A percentile compares a stretch with the other conserved stretches of the same genome.
Evolutionary conservation across 139 green algal genomes (phyloP).

Genomic region (Chlamydomonas sp.): DNA sequence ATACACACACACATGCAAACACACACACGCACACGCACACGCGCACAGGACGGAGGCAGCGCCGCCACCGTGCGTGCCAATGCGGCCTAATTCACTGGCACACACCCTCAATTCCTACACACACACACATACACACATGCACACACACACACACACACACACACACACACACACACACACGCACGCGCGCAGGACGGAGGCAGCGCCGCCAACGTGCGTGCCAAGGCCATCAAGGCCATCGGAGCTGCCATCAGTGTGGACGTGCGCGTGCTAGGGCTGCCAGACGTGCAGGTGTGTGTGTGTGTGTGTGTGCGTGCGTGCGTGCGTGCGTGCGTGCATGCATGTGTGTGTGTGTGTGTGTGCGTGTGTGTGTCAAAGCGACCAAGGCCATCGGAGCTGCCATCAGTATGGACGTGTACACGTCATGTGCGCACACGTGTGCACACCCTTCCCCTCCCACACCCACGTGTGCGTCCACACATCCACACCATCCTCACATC

Average conservation of each 20-base stretch:
- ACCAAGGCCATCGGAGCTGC: conserved; percentile 59
- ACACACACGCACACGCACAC: no score
- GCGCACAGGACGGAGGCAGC: neutral
- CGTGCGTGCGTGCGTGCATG: neutral
- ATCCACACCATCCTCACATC: no score
- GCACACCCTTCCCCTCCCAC: no score
- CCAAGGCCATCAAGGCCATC: conserved; percentile 54
- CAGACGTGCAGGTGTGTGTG: conserved; percentile 40
- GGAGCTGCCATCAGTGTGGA: conserved; percentile 55
- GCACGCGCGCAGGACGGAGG: neutral
- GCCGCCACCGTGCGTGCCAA: neutral
- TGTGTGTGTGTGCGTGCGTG: neutral
- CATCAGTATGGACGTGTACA: conserved; percentile 55
- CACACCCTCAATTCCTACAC: no score
- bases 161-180: conserved; percentile 4
- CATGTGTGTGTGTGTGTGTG: neutral
- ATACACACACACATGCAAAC: no score
- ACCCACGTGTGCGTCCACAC: no score
- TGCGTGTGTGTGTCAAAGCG: conserved; percentile 20
- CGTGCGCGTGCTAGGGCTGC: conserved; percentile 41
- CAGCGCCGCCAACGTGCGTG: conserved; percentile 8
- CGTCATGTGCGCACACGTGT: no score
- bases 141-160: neutral
- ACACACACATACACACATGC: conserved; percentile 4
- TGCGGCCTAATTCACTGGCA: no score